Evolutionary conservation across 495 filamentous ascomycete genomes (phyloP), one percentile per base, ranked within the genome.

Genomic region (Podospora sp.): DNA sequence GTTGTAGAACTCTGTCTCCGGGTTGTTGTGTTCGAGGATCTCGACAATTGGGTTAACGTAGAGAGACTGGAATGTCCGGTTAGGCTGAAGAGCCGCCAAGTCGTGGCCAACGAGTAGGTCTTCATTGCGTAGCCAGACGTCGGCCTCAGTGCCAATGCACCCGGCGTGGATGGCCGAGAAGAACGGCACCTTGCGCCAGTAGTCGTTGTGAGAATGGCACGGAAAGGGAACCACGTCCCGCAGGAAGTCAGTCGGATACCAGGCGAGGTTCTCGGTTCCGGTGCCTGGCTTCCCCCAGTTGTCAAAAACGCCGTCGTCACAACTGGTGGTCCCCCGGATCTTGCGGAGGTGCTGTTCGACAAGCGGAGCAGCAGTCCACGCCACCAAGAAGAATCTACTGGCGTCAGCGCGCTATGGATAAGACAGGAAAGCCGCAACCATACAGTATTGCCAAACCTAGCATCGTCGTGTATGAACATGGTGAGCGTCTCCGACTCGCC

Each of bases 161-260:
- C 90, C 82, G 36, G 85, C 89, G 33, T 83, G 81, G 9, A 92
- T 75, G 2, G 89, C 89, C 3, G 86, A 88, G 73, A 83, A 84
- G 8, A 85, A 69, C n/a, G 94, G 94, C 3, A 92, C 84, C 12
- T 82, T 84, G 6, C 92, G 89, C 89, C 88, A 96, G 78, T 96
- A 96, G 79, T 97, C 93, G 73, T 97, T 97, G 77, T 97, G 93
- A 0, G 91, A 94, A 76, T 91, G 86, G 58, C 89, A 92, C 5
- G 80, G 83, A 52, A 90, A 85, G 0, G 92, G 91, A 0, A 81
- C 64, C 49, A 94, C 86, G 68, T 90, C 90, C 11, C 86, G 83
- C 6, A 91, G 88, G 70, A 92, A 89, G 77, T 93, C 89, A 0
- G 91, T 92, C 0, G 91, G 90, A 76, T 92, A 94, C 72, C 83